Percentiles rank a stretch among this genome's conserved stretches.
Conservation (phyloP, 2,329 filamentous ascomycete species). For the Xenoacremonium recifei region DNA sequence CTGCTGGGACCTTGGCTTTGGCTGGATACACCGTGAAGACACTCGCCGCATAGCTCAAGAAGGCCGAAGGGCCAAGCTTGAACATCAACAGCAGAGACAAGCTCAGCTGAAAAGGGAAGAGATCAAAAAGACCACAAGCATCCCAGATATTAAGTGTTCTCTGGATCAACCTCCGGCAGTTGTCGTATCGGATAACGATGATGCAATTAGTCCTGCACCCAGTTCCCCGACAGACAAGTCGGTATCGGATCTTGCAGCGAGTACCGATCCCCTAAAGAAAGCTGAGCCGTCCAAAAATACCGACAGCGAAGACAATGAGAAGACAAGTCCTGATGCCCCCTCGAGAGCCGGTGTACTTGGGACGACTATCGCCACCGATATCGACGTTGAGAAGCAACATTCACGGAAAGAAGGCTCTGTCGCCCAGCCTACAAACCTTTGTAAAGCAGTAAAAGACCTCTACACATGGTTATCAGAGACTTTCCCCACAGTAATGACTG, state of each 20-base stretch:
- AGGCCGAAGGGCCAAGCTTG: constrained; percentile 48
- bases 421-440: too few relatives aligned
- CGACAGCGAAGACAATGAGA: not conserved
- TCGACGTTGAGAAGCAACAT: not conserved
- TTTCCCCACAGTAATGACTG: constrained; percentile 67
- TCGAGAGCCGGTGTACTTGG: not conserved
- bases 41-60: constrained; percentile 61
- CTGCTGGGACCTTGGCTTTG: constrained; percentile 62
- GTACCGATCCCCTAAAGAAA: not conserved
- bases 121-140: constrained; percentile 8
- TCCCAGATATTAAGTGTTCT: too few relatives aligned
- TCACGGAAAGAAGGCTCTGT: constrained; percentile 45
- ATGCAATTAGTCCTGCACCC: not conserved
- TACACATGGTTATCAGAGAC: constrained; percentile 66
- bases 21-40: constrained; percentile 61
- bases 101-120: constrained; percentile 13
- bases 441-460: too few relatives aligned
- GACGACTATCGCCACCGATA: not conserved
- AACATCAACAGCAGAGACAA: constrained; percentile 14
- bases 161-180: not conserved
- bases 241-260: not conserved
- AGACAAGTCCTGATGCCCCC: not conserved
- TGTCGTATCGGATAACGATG: not conserved
- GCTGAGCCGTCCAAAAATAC: not conserved
- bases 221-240: too few relatives aligned